Conservation (phyloP, 345 rosid genomes). For the Brassica rapa region DNA sequence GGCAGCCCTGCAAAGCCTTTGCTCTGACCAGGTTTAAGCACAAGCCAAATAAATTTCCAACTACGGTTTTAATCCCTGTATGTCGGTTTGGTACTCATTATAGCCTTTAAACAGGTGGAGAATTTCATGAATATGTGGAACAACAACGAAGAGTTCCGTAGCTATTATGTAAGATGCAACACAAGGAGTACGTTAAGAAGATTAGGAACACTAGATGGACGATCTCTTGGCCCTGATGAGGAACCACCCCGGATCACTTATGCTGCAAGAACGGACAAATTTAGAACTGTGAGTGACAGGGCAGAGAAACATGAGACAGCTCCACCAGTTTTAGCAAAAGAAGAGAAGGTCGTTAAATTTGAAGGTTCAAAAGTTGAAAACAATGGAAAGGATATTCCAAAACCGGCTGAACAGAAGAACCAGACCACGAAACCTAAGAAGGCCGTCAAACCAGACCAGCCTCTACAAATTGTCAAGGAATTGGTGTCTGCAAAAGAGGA, state of each 20-base stretch:
- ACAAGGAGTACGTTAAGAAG: constrained; percentile 64
- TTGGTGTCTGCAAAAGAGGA: constrained; percentile 47
- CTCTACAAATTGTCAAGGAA: constrained; percentile 30
- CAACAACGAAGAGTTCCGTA: constrained; percentile 62
- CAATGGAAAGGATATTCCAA: constrained; percentile 31
- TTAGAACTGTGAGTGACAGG: constrained; percentile 41
- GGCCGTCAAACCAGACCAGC: constrained; percentile 44
- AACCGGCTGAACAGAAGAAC: constrained; percentile 50
- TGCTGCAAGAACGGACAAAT: constrained; percentile 41
- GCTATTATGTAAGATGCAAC: constrained; percentile 62
- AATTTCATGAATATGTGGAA: constrained; percentile 68
- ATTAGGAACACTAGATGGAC: constrained; percentile 77
- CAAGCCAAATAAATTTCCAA: constrained; percentile 25
- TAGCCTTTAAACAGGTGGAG: constrained; percentile 58
- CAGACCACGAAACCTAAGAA: constrained; percentile 45
- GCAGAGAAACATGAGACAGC: constrained; percentile 36
- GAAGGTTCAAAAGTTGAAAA: constrained; percentile 46
- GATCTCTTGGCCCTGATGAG: constrained; percentile 84
- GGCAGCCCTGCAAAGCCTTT: constrained; percentile 59
- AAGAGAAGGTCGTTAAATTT: constrained; percentile 36
- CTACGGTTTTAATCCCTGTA: constrained; percentile 2
- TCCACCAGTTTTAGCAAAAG: constrained; percentile 37
- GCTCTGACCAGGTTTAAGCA: constrained; percentile 61
- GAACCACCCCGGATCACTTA: constrained; percentile 54
- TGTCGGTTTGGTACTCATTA: constrained; percentile 28